A percentile compares a stretch with the other conserved stretches of the same genome.
Conservation (phyloP, 192 early-diverging fungal genomes). For the Backusella tuberculispora region DNA sequence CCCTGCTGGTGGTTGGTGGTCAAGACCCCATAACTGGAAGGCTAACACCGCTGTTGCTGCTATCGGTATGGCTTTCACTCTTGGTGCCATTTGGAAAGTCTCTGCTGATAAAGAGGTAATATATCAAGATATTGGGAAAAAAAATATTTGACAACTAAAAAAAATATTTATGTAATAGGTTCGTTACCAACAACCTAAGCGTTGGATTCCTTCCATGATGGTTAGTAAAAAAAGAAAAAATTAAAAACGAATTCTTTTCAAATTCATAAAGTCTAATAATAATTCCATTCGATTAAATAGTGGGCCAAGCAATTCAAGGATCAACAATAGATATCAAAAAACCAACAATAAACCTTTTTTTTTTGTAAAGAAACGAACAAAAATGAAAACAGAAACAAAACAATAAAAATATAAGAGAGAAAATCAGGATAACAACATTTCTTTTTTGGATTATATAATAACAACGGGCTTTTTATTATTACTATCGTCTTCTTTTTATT, state of each 20-base stretch:
- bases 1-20: conserved; percentile 56
- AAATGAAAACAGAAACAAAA: no score
- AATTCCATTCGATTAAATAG: conserved; percentile 24
- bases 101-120: conserved; percentile 46
- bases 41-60: conserved; percentile 45
- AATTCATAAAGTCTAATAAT: no score
- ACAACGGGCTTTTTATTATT: no score
- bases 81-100: conserved; percentile 44
- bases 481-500: no score
- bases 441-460: no score
- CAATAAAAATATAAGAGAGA: no score
- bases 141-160: background rate
- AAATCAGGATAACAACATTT: no score
- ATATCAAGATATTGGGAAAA: background rate
- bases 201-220: conserved; percentile 59
- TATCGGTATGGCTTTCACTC: conserved; percentile 41
- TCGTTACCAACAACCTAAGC: conserved; percentile 47
- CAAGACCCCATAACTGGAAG: conserved; percentile 51
- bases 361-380: conserved; percentile 14
- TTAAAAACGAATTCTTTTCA: background rate
- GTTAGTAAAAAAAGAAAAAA: conserved; percentile 23
- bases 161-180: conserved; percentile 14
- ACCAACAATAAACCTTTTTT: background rate
- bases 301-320: conserved; percentile 50
- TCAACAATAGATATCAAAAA: conserved; percentile 24